Percentiles rank a stretch among this genome's conserved stretches.
These are phyloP conservation scores for Boletus barrowsii DNA, from an alignment of 768 basidiomycete species.

Conservation along the genomic window DNA sequence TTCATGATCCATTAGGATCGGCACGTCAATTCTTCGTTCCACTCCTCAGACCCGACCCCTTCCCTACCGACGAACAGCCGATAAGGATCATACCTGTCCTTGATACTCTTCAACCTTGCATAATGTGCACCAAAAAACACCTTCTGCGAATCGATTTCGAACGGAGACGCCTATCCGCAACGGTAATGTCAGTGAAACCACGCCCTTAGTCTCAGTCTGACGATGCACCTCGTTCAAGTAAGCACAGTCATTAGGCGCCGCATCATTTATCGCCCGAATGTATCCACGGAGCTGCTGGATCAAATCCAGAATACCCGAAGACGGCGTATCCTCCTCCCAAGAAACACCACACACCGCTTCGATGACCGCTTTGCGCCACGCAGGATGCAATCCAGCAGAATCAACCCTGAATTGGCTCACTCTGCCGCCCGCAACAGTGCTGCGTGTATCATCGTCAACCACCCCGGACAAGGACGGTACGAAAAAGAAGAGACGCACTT, in stretches of 20 bases:
- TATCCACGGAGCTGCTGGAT: constrained; percentile 6
- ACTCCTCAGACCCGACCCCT: constrained; percentile 26
- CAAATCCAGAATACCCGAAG: constrained; percentile 8
- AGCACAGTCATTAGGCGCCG: constrained; percentile 23
- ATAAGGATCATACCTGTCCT: constrained; percentile 24
- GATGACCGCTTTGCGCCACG: constrained; percentile 42
- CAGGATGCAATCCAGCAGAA: constrained; percentile 44
- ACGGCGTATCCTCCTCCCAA: constrained; percentile 20
- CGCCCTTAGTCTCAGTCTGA: too few relatives aligned
- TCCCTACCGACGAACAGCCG: constrained; percentile 6
- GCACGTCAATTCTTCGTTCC: constrained; percentile 11
- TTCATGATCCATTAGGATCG: not conserved
- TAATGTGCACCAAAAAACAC: constrained; percentile 49
- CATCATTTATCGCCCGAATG: constrained; percentile 9
- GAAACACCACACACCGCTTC: not conserved
- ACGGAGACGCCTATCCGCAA: constrained; percentile 37
- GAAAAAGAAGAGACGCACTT: constrained; percentile 3
- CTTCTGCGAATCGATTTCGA: constrained; percentile 38
- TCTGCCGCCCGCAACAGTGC: constrained; percentile 44
- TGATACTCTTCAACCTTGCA: constrained; percentile 38
- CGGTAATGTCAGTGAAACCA: too few relatives aligned
- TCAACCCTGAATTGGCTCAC: constrained; percentile 36
- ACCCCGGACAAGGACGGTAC: not conserved
- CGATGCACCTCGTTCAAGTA: not conserved
- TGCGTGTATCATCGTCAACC: constrained; percentile 19